Evolutionary conservation across 2,329 filamentous ascomycete species (phyloP).

Genomic region (Colletotrichum acutatum): DNA sequence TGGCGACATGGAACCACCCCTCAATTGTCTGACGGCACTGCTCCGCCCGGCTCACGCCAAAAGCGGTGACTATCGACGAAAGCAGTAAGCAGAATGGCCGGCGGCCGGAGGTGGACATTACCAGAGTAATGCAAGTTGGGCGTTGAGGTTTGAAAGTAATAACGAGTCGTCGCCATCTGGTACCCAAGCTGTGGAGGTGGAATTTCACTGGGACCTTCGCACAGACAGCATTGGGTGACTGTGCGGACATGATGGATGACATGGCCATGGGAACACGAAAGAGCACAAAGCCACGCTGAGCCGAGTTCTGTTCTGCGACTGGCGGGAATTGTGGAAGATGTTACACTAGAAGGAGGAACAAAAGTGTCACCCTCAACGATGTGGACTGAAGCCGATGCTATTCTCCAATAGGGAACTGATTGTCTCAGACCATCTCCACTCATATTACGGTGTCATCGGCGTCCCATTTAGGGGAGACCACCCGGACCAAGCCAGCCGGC

Average conservation of each 20-base stretch:
- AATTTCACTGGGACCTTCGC: background rate
- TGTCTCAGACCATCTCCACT: constrained; percentile 19
- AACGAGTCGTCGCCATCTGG: no score
- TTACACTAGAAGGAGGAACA: background rate
- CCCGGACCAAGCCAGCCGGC: background rate
- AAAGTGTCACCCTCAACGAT: background rate
- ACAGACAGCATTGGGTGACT: background rate
- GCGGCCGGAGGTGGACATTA: constrained; percentile 3
- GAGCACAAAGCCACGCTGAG: background rate
- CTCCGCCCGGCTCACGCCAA: background rate
- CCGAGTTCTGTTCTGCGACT: background rate
- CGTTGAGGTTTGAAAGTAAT: background rate
- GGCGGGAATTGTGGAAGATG: background rate
- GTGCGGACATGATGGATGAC: no score
- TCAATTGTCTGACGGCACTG: background rate
- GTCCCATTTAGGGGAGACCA: background rate
- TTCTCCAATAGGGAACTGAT: constrained; percentile 27
- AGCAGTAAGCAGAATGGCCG: background rate
- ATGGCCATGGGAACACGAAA: background rate
- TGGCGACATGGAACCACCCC: background rate
- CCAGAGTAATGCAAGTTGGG: constrained; percentile 5
- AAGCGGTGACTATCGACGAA: constrained; percentile 4
- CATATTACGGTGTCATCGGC: background rate
- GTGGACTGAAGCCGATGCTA: background rate
- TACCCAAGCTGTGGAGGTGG: background rate